phyloP scores from a whole-genome alignment of 768 basidiomycete genomes.

The Serendipita vermifera region DNA sequence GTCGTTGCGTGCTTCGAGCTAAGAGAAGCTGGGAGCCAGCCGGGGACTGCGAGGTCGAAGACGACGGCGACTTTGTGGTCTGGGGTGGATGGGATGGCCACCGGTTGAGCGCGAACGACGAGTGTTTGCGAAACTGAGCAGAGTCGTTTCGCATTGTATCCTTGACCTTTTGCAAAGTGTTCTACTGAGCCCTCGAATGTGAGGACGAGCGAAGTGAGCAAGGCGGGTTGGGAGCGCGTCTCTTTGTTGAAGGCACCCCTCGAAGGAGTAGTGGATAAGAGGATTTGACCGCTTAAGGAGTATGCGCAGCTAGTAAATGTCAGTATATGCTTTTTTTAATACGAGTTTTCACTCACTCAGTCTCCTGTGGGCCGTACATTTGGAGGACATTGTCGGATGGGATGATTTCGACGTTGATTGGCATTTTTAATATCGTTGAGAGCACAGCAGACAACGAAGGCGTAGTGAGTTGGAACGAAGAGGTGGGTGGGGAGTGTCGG shows the following conservation, averaged over 20 bases:
- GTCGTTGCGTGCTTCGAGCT: neutral
- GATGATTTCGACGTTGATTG: conserved; percentile 49
- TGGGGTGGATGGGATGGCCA: conserved; percentile 40
- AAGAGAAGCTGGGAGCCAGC: conserved; percentile 58
- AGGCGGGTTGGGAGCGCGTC: conserved; percentile 35
- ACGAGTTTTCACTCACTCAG: conserved; percentile 31
- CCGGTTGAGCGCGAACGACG: conserved; percentile 42
- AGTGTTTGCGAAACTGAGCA: conserved; percentile 56
- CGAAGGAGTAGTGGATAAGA: conserved; percentile 47
- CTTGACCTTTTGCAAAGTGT: conserved; percentile 44
- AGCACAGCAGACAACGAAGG: neutral
- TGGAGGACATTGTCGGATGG: conserved; percentile 45
- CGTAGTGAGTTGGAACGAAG: conserved; percentile 15
- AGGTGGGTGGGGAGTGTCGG: neutral
- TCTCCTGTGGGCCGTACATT: conserved; percentile 58
- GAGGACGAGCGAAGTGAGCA: conserved; percentile 57
- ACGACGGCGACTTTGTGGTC: conserved; percentile 56
- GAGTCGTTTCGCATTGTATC: conserved; percentile 58
- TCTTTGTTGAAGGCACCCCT: conserved; percentile 41
- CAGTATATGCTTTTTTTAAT: conserved; percentile 2
- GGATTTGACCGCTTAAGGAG: conserved; percentile 73
- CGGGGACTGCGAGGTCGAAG: conserved; percentile 76
- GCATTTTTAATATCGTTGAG: conserved; percentile 38
- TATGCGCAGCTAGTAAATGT: conserved; percentile 52
- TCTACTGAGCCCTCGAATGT: conserved; percentile 84